These are phyloP conservation scores for Camelina sativa DNA, from an alignment of 345 rosid genomes.

Conservation along the genomic window DNA sequence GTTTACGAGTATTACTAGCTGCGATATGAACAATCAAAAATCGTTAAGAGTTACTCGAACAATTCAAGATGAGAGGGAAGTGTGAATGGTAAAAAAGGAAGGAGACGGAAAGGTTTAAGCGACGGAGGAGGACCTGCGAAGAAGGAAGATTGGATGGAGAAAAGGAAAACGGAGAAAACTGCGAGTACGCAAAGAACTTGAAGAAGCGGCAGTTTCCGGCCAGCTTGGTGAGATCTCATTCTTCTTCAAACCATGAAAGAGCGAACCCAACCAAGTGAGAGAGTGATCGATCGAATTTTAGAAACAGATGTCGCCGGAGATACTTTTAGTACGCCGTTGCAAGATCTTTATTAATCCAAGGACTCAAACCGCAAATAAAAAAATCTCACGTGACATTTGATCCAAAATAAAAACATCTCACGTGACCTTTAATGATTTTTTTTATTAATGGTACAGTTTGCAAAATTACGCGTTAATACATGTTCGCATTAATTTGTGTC, in stretches of 20 bases:
- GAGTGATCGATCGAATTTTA: conserved; percentile 3
- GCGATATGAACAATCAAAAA: conserved; percentile 19
- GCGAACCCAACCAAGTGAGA: not conserved
- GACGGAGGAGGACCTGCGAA: conserved; percentile 59
- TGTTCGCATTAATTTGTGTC: too few relatives aligned
- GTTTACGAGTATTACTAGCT: conserved; percentile 45
- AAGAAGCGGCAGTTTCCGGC: conserved; percentile 56
- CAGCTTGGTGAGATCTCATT: conserved; percentile 58
- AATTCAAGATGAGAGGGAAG: not conserved
- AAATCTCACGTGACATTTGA: conserved; percentile 16
- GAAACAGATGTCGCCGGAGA: conserved; percentile 30
- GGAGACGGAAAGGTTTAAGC: not conserved
- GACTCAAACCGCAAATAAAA: not conserved
- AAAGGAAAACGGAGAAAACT: conserved; percentile 60
- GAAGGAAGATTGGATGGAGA: conserved; percentile 67
- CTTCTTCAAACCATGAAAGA: conserved; percentile 41
- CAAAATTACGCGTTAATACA: not conserved
- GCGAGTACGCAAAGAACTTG: conserved; percentile 62
- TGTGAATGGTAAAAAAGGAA: not conserved
- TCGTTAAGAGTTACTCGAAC: not conserved
- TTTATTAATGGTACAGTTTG: not conserved
- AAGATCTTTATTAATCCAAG: not conserved
- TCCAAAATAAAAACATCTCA: too few relatives aligned
- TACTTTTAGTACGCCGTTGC: not conserved
- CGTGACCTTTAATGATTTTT: not conserved